Base-by-base conservation (phyloP, 805 yeast genomes). In the Myxozyma kluyveri region DNA sequence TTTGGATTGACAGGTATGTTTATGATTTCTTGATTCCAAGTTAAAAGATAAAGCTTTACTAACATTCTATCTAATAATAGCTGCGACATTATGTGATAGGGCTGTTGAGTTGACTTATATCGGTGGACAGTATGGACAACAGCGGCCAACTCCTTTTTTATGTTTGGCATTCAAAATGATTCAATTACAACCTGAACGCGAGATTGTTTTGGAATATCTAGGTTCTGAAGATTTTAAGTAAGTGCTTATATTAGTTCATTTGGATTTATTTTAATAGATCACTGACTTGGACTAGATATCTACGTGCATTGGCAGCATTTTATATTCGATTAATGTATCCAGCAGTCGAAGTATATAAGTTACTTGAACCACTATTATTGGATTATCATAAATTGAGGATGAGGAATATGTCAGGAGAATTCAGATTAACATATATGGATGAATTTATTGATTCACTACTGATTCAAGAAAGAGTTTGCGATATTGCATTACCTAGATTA, bases 91-190 rank as follows among this genome's bases (percentile, higher is more conserved):
- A 2, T 65, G 82, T 45, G 85, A 82, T 54, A 65, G 74, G 35
- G 74, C 75, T 0, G 72, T 72, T 1, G 69, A 69, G 4, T 54
- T 81, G 4, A 63, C 74, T 7, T 72, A 72, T 45, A 67, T 87
- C 3, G 91, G 88, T 0, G 83, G 86, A 0, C 69, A 77, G n/a
- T 78, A 77, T 45, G 70, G 74, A 14, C 71, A 70, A 21, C 80
- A 81, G 29, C 68, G 80, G 54, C 93, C 95, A 0, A 73, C 85
- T 17, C 83, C 82, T 12, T 88, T 88, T 61, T 65, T 87, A n/a
- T 83, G 95, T 63, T 74, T 95, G 41, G 67, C 88, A 31, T 79
- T 88, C 63, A 81, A 91, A 57, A 65, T 91, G 52, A 72, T 90
- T 3, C 95, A 91, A 66, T 67, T 93, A 17, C 80, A 80, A 56